A percentile compares a stretch with the other conserved stretches of the same genome.
Evolutionary conservation across 2,329 filamentous ascomycete species (phyloP).

Genomic region (Alternaria solani): DNA sequence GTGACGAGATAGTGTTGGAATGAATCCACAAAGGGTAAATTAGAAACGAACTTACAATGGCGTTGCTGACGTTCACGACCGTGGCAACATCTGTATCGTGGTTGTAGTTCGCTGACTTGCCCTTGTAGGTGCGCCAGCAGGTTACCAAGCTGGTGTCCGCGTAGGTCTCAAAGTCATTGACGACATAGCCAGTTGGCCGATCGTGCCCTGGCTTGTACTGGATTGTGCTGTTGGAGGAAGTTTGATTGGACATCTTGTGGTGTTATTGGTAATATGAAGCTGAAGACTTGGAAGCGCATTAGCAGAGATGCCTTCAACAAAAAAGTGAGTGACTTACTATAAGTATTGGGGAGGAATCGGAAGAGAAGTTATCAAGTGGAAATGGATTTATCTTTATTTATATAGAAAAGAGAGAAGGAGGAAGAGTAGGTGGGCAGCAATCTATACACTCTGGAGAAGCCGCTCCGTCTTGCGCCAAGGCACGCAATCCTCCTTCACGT

Average conservation of each 20-base stretch:
- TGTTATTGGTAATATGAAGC: not conserved
- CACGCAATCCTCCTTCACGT: not conserved
- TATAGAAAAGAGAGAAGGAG: not conserved
- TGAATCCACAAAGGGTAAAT: not conserved
- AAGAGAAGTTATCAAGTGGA: not conserved
- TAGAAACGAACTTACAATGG: not conserved
- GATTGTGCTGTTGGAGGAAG: not conserved
- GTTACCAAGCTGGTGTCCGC: not conserved
- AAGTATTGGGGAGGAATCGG: no score
- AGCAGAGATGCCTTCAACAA: not conserved
- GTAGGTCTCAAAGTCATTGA: not conserved
- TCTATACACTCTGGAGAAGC: not conserved
- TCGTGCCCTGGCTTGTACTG: not conserved
- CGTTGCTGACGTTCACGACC: not conserved
- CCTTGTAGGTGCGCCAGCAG: not conserved
- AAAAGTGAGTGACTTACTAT: not conserved
- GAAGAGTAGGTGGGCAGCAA: not conserved
- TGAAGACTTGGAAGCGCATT: not conserved
- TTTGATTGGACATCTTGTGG: not conserved
- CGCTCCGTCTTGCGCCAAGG: not conserved
- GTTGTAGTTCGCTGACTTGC: not conserved
- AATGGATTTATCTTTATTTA: not conserved
- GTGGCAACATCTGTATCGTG: not conserved
- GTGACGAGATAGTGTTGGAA: not conserved
- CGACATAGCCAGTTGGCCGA: not conserved